Evolutionary conservation across 2,329 filamentous ascomycete species (phyloP).

Genomic region (Fusarium drepaniforme): DNA sequence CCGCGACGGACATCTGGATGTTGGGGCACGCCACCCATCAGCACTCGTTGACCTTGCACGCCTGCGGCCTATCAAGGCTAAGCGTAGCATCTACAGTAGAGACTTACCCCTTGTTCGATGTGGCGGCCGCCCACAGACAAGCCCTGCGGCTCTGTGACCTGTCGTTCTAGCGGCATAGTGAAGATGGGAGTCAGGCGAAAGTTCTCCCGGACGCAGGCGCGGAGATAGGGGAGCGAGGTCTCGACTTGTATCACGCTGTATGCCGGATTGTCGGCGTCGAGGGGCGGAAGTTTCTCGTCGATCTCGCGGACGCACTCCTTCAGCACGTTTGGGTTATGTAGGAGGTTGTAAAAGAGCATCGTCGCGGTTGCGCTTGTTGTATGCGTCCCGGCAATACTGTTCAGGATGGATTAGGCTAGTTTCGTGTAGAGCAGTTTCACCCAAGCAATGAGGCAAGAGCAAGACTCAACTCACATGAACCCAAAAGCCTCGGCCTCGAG

Average conservation of each 20-base stretch:
- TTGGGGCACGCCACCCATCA: not conserved
- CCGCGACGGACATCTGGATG: constrained; percentile 18
- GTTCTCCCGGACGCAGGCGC: constrained; percentile 24
- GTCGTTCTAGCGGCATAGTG: constrained; percentile 26
- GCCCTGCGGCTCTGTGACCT: constrained; percentile 13
- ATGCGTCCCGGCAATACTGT: constrained; percentile 28
- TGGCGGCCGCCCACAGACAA: constrained; percentile 11
- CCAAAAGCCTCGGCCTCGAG: constrained; percentile 28
- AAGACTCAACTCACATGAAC: constrained; percentile 17
- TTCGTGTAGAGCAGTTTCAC: not conserved
- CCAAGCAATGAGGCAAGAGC: not conserved
- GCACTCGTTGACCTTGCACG: not conserved
- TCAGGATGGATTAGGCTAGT: not conserved
- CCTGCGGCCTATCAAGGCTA: not conserved
- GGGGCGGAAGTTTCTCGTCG: not conserved
- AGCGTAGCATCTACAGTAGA: not conserved
- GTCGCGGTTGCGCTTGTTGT: constrained; percentile 26
- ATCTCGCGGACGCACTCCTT: constrained; percentile 19
- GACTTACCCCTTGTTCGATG: constrained; percentile 23
- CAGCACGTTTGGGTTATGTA: constrained; percentile 13
- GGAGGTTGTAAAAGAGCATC: constrained; percentile 22
- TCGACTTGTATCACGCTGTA: constrained; percentile 11
- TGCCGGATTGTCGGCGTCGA: not conserved
- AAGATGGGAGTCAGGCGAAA: constrained; percentile 27
- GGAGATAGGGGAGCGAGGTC: constrained; percentile 20